Evolutionary conservation across 2,329 filamentous ascomycete genomes (phyloP).

Genomic region (Phoma sp.): DNA sequence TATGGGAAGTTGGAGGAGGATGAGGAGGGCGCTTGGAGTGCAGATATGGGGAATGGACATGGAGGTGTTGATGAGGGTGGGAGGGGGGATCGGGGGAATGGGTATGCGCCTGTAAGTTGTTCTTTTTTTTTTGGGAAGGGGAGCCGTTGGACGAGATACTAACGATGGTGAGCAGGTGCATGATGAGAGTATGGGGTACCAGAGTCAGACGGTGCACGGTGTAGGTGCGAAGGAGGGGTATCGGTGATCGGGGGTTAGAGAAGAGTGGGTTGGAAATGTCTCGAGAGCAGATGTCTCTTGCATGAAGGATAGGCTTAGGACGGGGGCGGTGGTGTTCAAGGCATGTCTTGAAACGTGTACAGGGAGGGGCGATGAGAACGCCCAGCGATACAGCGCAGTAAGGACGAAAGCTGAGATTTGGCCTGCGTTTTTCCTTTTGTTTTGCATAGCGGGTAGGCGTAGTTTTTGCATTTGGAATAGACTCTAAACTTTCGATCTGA

Average conservation of each 20-base stretch:
- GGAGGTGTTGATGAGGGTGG: neutral
- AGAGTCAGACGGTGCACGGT: conserved; percentile 12
- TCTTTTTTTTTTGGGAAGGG: neutral
- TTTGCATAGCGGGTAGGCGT: conserved; percentile 2
- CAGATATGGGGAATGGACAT: conserved; percentile 3
- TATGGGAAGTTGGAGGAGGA: conserved; percentile 14
- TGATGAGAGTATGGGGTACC: conserved; percentile 13
- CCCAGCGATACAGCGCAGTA: too few species aligned
- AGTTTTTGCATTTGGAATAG: neutral
- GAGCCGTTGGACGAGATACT: neutral
- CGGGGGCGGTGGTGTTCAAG: too few species aligned
- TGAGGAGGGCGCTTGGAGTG: conserved; percentile 15
- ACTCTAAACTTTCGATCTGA: neutral
- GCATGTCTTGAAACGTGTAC: too few species aligned
- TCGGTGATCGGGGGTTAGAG: neutral
- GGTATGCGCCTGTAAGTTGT: conserved; percentile 3
- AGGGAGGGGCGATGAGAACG: neutral
- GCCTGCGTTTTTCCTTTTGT: neutral
- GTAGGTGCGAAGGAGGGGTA: conserved; percentile 2
- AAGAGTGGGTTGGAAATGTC: neutral
- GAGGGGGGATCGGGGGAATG: neutral
- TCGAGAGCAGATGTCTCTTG: too few species aligned
- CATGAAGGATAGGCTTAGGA: too few species aligned
- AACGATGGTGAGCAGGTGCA: neutral
- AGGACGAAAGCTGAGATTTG: neutral